These are phyloP conservation scores for Botryotinia convoluta DNA, from an alignment of 2,329 filamentous ascomycete species.

Conservation along the genomic window DNA sequence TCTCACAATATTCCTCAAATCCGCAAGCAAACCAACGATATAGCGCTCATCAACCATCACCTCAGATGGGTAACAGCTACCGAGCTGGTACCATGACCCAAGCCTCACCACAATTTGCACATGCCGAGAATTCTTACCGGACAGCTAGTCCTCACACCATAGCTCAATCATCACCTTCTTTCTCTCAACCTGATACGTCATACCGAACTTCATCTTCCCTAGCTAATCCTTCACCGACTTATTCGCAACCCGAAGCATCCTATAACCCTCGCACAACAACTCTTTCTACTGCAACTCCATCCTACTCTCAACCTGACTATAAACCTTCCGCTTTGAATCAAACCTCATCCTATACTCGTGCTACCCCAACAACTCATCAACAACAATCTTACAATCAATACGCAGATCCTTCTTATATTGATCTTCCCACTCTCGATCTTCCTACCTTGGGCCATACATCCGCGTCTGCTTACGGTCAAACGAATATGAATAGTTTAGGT, in stretches of 20 bases:
- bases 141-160: slow-evolving; percentile 36
- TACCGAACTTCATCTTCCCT: slow-evolving; percentile 31
- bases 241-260: slow-evolving; percentile 31
- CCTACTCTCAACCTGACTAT: slow-evolving; percentile 31
- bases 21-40: slow-evolving; percentile 35
- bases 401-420: slow-evolving; percentile 34
- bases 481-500: slow-evolving; percentile 18
- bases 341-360: slow-evolving; percentile 29
- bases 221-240: slow-evolving; percentile 35
- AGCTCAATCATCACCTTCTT: slow-evolving; percentile 35
- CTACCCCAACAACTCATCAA: slow-evolving; percentile 34
- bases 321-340: slow-evolving; percentile 26
- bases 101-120: slow-evolving; percentile 35
- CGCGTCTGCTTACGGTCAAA: slow-evolving; percentile 18
- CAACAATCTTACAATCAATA: slow-evolving; percentile 33
- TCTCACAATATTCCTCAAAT: slow-evolving; percentile 36
- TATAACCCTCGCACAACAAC: slow-evolving; percentile 32
- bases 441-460: slow-evolving; percentile 32
- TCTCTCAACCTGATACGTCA: slow-evolving; percentile 31
- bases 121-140: slow-evolving; percentile 34
- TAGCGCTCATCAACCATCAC: slow-evolving; percentile 33
- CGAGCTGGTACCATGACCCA: slow-evolving; percentile 31
- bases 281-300: slow-evolving; percentile 31
- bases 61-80: slow-evolving; percentile 34
- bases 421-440: slow-evolving; percentile 35